phyloP scores from a whole-genome alignment of 257 asterid genomes.

The Henckelia pumila region DNA sequence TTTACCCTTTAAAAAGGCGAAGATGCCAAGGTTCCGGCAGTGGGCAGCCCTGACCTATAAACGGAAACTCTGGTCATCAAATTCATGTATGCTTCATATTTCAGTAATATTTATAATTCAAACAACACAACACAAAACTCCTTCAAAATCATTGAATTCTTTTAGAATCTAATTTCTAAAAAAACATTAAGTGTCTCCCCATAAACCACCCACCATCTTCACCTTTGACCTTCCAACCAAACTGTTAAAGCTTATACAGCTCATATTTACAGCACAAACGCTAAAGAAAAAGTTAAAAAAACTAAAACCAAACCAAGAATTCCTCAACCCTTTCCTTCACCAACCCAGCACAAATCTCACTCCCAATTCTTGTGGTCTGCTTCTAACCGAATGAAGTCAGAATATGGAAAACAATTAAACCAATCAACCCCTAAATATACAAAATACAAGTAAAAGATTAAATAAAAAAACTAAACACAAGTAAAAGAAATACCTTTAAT shows the following conservation, averaged over 20 bases:
- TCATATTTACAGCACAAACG: background rate
- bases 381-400: background rate
- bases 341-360: background rate
- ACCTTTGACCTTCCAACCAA: too few species aligned
- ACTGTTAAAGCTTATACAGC: background rate
- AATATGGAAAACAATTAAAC: background rate
- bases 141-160: too few species aligned
- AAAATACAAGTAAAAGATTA: background rate
- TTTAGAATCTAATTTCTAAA: too few species aligned
- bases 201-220: too few species aligned
- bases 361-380: background rate
- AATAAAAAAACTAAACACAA: background rate
- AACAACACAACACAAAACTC: background rate
- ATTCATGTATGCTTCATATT: background rate
- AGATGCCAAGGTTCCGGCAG: too few species aligned
- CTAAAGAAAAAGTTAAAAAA: too few species aligned
- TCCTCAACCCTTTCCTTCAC: background rate
- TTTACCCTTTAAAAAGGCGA: background rate
- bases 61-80: background rate
- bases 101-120: slow-evolving; percentile 1
- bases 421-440: slow-evolving; percentile 4
- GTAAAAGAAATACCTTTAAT: slow-evolving; percentile 63
- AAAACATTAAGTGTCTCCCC: too few species aligned
- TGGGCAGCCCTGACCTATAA: background rate
- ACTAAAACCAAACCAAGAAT: background rate